Base-by-base conservation (phyloP, 2,329 filamentous ascomycete species). In the Diaporthe citri region DNA sequence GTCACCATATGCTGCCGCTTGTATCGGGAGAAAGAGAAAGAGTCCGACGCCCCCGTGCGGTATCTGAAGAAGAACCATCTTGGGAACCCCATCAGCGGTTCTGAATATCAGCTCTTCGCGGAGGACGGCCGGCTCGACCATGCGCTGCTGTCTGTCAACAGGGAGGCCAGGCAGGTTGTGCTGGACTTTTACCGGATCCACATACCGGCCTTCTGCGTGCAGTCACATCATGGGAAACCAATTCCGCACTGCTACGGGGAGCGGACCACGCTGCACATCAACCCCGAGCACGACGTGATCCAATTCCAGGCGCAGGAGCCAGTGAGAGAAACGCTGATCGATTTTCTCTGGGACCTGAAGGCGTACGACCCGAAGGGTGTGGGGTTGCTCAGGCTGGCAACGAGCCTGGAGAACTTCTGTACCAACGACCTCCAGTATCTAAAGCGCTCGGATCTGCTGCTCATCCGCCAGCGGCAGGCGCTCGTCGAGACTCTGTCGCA, bases 401-500 rank as follows among this genome's bases (percentile, higher is more conserved):
- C 46, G 12, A 48, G 64, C n/a, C 15, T 73, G 4, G 3, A 17
- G 13, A 56, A 56, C 2, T 64, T 76, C 34, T 74, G 73, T 5
- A 13, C 8, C 39, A 56, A 75, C 48, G 75, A 76, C 34, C 34
- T 74, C 34, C 69, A 43, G 3, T 57, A 64, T 22, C 39, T 75
- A 25, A 72, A 62, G 70, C 60, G 25, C 8, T 41, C 69, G 17
- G 75, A 76, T 34, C 20, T 76, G 1, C 25, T 74, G 1, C 69
- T 76, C 31, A 34, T 72, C n/a, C 75, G 69, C 25, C 76, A 76
- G 25, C 78, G 79, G 39, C 56, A 72, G 1, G 12, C 20, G 25
- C 66, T 80, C 4, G 74, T 77, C 41, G 56, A 72, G 20, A 72
- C 75, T 2, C 43, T 80, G 28, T 39, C 71, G 9, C 75, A 76